Evolutionary conservation across 306 rosid genomes (phyloP).

Genomic region (Astragalus membranaceus): DNA sequence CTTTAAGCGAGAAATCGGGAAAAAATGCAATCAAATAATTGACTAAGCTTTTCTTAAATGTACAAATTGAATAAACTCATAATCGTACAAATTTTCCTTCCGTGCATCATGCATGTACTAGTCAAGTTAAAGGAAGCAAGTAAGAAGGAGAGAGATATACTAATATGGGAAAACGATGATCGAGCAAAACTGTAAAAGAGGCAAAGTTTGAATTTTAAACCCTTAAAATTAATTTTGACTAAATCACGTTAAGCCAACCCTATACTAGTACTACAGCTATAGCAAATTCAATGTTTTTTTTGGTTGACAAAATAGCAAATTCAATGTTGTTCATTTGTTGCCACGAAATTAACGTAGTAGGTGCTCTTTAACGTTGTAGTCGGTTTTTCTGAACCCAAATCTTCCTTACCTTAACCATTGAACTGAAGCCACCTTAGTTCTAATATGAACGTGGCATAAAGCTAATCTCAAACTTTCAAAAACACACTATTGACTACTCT

Average conservation of each 20-base stretch:
- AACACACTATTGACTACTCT: conserved; percentile 13
- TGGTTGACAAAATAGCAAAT: too few relatives aligned
- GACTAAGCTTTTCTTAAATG: conserved; percentile 13
- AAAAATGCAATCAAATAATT: neutral
- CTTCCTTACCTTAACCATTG: neutral
- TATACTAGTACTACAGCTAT: neutral
- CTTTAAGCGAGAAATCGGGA: neutral
- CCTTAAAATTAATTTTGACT: neutral
- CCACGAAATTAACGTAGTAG: neutral
- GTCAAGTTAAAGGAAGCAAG: conserved; percentile 19
- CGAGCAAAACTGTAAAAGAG: neutral
- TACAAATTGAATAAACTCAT: conserved; percentile 6
- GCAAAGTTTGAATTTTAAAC: conserved; percentile 14
- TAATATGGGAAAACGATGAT: neutral
- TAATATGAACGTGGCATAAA: conserved; percentile 17
- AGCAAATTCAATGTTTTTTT: neutral
- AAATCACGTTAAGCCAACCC: neutral
- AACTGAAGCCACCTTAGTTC: conserved; percentile 3
- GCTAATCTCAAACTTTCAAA: neutral
- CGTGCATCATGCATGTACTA: neutral
- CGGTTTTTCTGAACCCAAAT: neutral
- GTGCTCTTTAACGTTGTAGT: neutral
- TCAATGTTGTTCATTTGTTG: neutral
- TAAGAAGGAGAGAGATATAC: neutral
- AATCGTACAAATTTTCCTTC: conserved; percentile 7